Base-by-base conservation (phyloP, 768 basidiomycete species). In the Lactarius tabidus region DNA sequence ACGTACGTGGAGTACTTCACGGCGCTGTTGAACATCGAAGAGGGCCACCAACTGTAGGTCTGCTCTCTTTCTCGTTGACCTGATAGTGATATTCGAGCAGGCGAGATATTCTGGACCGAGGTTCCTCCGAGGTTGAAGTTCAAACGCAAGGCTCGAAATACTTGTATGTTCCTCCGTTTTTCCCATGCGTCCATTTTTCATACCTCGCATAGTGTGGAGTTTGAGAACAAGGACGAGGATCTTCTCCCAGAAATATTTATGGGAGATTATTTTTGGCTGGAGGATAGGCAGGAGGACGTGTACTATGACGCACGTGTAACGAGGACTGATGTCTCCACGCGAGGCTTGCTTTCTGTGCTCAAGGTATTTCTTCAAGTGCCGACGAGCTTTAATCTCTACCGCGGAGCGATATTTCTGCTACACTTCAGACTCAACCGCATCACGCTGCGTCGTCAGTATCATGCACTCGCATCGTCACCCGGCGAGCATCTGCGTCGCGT, bases 391-490 rank as follows among this genome's bases (percentile, higher is more conserved):
- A 67, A 66, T 28, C 73, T 71, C 8, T 76, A 73, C 70, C 67
- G 70, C 1, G 75, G 76, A 4, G 76, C 79, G 41, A 74, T 59
- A 0, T 87, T 81, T 72, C 77, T 80, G 31, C 79, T 87, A 26
- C 80, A 81, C 0, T 88, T 88, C 74, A 65, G 67, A 29, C 72
- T 88, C 9, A 86, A 83, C 68, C 80, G 86, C 1, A 77, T 81
- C 66, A 81, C 85, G 1, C 63, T 85, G 6, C 80, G 81, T 26
- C 77, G 87, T 0, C 85, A 87, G 72, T 85, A 88, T 70, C 81
- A 83, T 63, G 87, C 85, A 0, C 71, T 88, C 59, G 78, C 81
- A 45, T 76, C 77, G 0, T 75, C 75, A 0, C 82, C 81, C 67
- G n/a, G n/a, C n/a, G 12, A 26, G 3, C 72, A 75, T 0, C 78